phyloP scores from a whole-genome alignment of 805 yeast species.

The Metschnikowia gruessii region DNA sequence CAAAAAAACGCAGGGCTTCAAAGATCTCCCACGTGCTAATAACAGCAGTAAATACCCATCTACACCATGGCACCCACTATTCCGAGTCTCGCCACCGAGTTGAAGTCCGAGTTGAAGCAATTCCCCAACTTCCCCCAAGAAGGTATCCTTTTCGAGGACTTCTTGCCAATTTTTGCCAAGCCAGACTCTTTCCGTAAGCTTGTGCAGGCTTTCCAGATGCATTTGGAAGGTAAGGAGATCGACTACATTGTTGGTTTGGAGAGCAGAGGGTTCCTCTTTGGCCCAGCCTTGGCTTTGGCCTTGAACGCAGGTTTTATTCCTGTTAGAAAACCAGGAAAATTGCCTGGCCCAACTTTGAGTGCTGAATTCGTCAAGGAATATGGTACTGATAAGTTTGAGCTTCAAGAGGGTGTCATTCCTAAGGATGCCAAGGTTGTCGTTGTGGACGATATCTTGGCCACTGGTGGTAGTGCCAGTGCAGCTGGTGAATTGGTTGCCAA shows the following conservation, averaged over 20 bases:
- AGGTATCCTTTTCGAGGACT: constrained; percentile 94
- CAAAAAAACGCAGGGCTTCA: too few species aligned
- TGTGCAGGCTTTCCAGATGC: constrained; percentile 74
- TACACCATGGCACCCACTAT: constrained; percentile 23
- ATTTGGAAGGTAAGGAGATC: constrained; percentile 62
- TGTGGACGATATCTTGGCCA: constrained; percentile 96
- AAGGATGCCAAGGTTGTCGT: constrained; percentile 77
- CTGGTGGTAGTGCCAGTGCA: constrained; percentile 95
- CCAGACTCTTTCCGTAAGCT: constrained; percentile 81
- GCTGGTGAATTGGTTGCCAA: constrained; percentile 79
- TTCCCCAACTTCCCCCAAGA: constrained; percentile 93
- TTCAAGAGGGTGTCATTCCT: constrained; percentile 80
- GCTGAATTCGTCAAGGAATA: constrained; percentile 88
- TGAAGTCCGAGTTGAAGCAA: constrained; percentile 47
- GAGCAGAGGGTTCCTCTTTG: constrained; percentile 95
- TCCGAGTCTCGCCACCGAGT: constrained; percentile 34
- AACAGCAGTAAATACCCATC: background rate
- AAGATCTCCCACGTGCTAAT: background rate
- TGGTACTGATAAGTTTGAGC: constrained; percentile 85
- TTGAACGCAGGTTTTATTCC: constrained; percentile 91
- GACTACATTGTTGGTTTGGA: constrained; percentile 94
- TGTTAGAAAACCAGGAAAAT: constrained; percentile 90
- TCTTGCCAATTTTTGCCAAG: constrained; percentile 85
- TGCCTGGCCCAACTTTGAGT: constrained; percentile 77
- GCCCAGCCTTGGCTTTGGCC: constrained; percentile 91